Percentiles rank a stretch among this genome's conserved stretches.
Conservation (phyloP, 2,329 filamentous ascomycete genomes). For the Fusarium oxysporum region DNA sequence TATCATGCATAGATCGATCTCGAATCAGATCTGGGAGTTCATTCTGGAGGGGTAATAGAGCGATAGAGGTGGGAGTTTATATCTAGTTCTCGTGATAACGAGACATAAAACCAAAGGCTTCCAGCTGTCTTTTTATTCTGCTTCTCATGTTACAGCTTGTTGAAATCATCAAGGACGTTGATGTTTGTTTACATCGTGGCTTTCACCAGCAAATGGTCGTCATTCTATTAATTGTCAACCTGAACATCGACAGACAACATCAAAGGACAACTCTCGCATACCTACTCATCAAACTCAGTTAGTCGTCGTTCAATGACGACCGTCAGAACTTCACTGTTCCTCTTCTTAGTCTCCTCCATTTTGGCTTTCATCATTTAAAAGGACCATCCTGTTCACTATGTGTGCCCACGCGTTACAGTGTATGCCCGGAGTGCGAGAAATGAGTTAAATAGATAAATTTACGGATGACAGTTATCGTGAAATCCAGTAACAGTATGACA, state of each 20-base stretch:
- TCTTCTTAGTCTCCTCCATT: not conserved
- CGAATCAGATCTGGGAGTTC: constrained; percentile 5
- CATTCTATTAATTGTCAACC: not conserved
- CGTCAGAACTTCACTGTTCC: not conserved
- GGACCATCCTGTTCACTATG: not conserved
- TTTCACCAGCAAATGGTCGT: not conserved
- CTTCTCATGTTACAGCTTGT: not conserved
- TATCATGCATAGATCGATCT: not conserved
- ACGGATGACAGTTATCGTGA: not conserved
- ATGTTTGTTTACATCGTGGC: not conserved
- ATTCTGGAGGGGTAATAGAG: not conserved
- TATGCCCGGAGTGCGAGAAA: not conserved
- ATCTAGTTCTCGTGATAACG: not conserved
- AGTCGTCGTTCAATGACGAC: not conserved
- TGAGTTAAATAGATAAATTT: not conserved
- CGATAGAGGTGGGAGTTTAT: not conserved
- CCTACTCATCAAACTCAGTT: not conserved
- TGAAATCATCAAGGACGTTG: too few relatives aligned
- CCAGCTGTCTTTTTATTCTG: not conserved
- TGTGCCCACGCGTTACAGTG: not conserved
- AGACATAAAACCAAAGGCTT: not conserved
- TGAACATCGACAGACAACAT: not conserved
- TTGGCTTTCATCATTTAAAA: not conserved
- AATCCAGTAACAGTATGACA: not conserved
- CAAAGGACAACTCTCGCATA: not conserved